Evolutionary conservation across 495 filamentous ascomycete species (phyloP).

Genomic region (Stereocaulon alpinum): DNA sequence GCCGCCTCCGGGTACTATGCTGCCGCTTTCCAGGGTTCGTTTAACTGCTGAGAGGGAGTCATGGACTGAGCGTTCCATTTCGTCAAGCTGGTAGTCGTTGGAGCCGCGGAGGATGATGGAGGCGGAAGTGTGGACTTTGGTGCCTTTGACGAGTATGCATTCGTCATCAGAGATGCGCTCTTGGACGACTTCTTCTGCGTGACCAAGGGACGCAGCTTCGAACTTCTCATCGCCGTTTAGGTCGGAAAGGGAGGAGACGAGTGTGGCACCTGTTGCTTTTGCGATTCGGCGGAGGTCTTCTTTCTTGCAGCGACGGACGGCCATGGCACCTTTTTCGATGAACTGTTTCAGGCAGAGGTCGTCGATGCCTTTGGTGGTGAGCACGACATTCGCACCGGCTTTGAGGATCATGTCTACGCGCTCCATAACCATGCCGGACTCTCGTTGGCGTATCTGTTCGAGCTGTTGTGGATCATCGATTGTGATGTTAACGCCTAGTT

Average conservation of each 20-base stretch:
- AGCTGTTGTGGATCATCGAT: slow-evolving; percentile 95
- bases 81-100: slow-evolving; percentile 95
- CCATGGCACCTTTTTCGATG: slow-evolving; percentile 92
- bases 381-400: slow-evolving; percentile 88
- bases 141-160: slow-evolving; percentile 93
- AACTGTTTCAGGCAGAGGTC: slow-evolving; percentile 91
- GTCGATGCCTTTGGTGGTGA: slow-evolving; percentile 98
- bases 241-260: slow-evolving; percentile 87
- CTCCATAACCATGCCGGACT: slow-evolving; percentile 87
- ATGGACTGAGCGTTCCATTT: slow-evolving; percentile 98
- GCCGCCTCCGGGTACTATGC: slow-evolving; percentile 91
- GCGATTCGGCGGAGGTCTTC: slow-evolving; percentile 94
- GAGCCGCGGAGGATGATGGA: slow-evolving; percentile 93
- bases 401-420: slow-evolving; percentile 95
- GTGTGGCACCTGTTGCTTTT: slow-evolving; percentile 87
- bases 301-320: slow-evolving; percentile 94
- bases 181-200: slow-evolving; percentile 90
- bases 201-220: slow-evolving; percentile 74
- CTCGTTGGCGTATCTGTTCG: slow-evolving; percentile 89
- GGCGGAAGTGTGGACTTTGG: slow-evolving; percentile 83
- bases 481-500: slow-evolving; percentile 95
- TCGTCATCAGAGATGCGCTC: slow-evolving; percentile 98
- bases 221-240: slow-evolving; percentile 97
- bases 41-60: slow-evolving; percentile 96
- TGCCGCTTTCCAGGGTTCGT: slow-evolving; percentile 91